Evolutionary conservation across 805 yeast species (phyloP).

Genomic region (Dipodascus geniculatus): DNA sequence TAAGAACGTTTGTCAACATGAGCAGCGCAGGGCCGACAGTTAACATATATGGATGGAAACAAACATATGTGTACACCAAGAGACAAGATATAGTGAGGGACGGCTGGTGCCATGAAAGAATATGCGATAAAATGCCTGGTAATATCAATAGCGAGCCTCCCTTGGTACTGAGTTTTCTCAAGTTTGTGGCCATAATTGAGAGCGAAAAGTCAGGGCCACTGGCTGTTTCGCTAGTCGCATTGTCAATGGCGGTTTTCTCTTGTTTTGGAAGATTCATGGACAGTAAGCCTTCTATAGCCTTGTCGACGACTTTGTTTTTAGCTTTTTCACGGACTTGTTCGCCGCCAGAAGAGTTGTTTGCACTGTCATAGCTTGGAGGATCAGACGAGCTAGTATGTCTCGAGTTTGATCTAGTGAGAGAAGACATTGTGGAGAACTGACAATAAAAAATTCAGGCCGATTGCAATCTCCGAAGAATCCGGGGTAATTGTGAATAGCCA

Average conservation of each 20-base stretch:
- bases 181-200: constrained; percentile 41
- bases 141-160: constrained; percentile 45
- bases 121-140: constrained; percentile 48
- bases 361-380: neutral
- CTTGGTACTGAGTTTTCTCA: constrained; percentile 42
- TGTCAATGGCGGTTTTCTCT: neutral
- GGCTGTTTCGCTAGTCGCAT: constrained; percentile 33
- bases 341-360: no score
- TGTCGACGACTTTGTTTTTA: neutral
- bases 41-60: constrained; percentile 60
- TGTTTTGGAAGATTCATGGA: neutral
- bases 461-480: no score
- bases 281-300: neutral
- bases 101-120: constrained; percentile 68
- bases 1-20: constrained; percentile 44
- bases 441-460: no score
- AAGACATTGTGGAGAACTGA: no score
- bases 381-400: no score
- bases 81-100: constrained; percentile 52
- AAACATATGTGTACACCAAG: constrained; percentile 50
- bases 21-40: constrained; percentile 50
- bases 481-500: no score
- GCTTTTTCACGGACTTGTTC: neutral
- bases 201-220: constrained; percentile 47
- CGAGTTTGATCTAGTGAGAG: no score